These are phyloP conservation scores for Penicillium tannophilum DNA, from an alignment of 495 filamentous ascomycete genomes.

Conservation along the genomic window DNA sequence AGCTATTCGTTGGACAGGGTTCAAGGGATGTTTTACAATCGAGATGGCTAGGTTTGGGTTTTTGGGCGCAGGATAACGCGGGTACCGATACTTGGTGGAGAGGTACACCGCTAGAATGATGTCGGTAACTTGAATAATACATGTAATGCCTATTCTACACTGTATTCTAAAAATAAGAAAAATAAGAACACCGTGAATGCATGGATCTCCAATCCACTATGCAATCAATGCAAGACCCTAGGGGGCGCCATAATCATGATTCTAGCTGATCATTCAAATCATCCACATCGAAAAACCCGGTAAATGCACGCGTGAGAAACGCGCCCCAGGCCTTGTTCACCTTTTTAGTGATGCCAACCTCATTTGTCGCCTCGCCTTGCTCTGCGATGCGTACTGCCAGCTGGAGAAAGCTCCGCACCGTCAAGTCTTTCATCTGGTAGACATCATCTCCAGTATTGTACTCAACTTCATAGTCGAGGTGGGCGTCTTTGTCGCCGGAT, in stretches of 20 bases:
- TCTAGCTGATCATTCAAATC: conserved; percentile 48
- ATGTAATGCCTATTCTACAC: background rate
- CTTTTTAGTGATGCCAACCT: conserved; percentile 34
- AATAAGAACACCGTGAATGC: conserved; percentile 12
- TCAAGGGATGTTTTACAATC: background rate
- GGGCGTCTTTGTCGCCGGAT: conserved; percentile 41
- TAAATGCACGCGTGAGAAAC: conserved; percentile 79
- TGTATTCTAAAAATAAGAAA: conserved; percentile 1
- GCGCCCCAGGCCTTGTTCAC: conserved; percentile 64
- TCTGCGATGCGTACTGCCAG: conserved; percentile 78
- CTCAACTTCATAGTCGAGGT: conserved; percentile 78
- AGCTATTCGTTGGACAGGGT: background rate
- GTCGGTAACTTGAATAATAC: conserved; percentile 12
- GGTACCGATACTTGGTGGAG: background rate
- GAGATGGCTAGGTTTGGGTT: background rate
- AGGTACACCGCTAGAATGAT: conserved; percentile 29
- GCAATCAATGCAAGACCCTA: conserved; percentile 8
- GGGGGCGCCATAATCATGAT: background rate
- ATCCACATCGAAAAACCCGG: conserved; percentile 64
- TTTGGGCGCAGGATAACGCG: background rate
- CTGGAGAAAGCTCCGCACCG: conserved; percentile 75
- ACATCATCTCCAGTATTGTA: conserved; percentile 79
- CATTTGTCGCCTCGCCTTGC: conserved; percentile 35
- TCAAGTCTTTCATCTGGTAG: conserved; percentile 80
- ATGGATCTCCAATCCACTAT: conserved; percentile 9